A percentile compares a stretch with the other conserved stretches of the same genome.
phyloP scores from a whole-genome alignment of 1,284 basidiomycete species.

The Schizopora paradoxa region DNA sequence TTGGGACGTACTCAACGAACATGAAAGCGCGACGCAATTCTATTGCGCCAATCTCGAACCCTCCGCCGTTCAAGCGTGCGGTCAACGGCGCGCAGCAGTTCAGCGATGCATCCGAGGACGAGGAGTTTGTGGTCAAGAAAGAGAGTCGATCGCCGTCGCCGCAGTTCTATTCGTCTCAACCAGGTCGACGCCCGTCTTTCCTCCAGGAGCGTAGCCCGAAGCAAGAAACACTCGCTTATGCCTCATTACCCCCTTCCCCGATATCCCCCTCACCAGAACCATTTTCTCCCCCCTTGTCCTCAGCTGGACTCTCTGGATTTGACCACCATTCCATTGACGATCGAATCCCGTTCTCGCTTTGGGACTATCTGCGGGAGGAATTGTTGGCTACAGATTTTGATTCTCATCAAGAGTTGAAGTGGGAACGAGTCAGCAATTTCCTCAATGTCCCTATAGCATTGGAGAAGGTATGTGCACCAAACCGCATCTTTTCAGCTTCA shows the following conservation, averaged over 20 bases:
- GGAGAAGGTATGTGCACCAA: conserved; percentile 65
- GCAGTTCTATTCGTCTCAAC: conserved; percentile 4
- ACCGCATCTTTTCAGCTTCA: conserved; percentile 12
- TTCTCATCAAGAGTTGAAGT: conserved; percentile 88
- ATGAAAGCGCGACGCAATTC: no score
- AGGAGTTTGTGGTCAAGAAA: conserved; percentile 7
- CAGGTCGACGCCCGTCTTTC: not conserved
- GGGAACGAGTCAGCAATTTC: conserved; percentile 98
- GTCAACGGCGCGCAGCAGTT: conserved; percentile 7
- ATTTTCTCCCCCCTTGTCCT: conserved; percentile 15
- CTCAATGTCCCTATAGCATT: conserved; percentile 88
- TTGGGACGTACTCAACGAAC: no score
- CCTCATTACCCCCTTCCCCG: conserved; percentile 68
- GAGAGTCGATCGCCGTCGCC: conserved; percentile 15
- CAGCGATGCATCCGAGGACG: not conserved
- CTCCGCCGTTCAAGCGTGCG: no score
- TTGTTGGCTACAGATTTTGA: conserved; percentile 88
- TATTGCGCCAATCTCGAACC: no score
- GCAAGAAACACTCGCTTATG: conserved; percentile 40
- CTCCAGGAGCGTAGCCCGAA: no score
- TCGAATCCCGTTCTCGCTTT: conserved; percentile 67
- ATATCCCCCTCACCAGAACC: conserved; percentile 45
- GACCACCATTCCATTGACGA: no score
- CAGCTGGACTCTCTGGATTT: conserved; percentile 4
- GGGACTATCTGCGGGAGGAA: conserved; percentile 89